phyloP scores from a whole-genome alignment of 2,329 filamentous ascomycete species.

The Cladosporium oxysporum region DNA sequence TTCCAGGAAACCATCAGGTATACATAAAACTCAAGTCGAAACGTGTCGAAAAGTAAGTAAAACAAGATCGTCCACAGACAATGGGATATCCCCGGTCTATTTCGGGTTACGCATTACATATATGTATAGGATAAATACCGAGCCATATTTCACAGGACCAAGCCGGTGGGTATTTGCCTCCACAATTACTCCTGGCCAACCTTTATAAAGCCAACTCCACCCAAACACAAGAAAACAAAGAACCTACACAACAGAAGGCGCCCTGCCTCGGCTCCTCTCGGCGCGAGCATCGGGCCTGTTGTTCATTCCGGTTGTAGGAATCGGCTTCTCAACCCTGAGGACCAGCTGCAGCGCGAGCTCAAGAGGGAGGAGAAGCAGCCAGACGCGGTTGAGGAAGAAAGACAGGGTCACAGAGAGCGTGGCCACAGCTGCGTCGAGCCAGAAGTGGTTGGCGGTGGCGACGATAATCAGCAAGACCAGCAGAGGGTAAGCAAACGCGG shows the following conservation, averaged over 20 bases:
- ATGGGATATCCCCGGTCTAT: background rate
- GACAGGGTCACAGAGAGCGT: constrained; percentile 51
- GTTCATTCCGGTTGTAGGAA: constrained; percentile 56
- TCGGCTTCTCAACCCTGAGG: constrained; percentile 55
- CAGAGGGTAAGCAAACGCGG: constrained; percentile 45
- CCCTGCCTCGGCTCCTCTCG: constrained; percentile 1
- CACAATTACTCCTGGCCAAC: background rate
- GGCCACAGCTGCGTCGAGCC: constrained; percentile 56
- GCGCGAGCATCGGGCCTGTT: constrained; percentile 14
- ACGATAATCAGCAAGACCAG: constrained; percentile 56
- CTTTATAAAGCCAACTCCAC: background rate
- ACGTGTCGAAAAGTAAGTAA: too few species aligned
- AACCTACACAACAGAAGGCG: constrained; percentile 7
- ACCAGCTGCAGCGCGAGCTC: constrained; percentile 54
- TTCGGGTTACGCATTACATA: background rate
- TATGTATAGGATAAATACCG: background rate
- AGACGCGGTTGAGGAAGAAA: constrained; percentile 53
- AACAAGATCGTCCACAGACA: too few species aligned
- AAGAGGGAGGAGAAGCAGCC: constrained; percentile 53
- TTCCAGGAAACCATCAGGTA: too few species aligned
- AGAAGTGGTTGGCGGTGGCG: constrained; percentile 65
- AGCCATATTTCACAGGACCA: background rate
- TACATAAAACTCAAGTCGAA: too few species aligned
- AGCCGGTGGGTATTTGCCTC: background rate
- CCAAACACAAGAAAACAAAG: background rate